phyloP scores from a whole-genome alignment of 164 flowering plant species.

The Tetrastigma voinierianum region DNA sequence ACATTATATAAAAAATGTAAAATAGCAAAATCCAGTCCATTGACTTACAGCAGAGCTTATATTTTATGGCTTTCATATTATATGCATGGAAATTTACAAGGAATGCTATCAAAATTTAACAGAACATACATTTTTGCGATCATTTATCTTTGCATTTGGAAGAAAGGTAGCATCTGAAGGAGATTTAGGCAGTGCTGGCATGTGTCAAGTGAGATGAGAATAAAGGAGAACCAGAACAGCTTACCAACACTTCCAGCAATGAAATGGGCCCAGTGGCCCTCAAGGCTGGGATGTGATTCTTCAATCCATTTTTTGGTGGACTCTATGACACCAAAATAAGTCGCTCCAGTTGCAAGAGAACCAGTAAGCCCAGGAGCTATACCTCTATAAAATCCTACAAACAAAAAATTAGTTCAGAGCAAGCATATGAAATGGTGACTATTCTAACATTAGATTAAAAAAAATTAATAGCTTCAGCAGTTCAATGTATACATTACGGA shows the following conservation, averaged over 20 bases:
- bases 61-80: too few relatives aligned
- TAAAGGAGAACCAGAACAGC: constrained; percentile 1
- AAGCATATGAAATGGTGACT: background rate
- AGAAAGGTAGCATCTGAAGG: too few relatives aligned
- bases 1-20: too few relatives aligned
- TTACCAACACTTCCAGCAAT: constrained; percentile 91
- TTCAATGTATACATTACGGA: background rate
- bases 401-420: constrained; percentile 5
- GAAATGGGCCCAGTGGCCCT: constrained; percentile 94
- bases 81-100: too few relatives aligned
- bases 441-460: background rate
- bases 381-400: constrained; percentile 87
- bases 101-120: too few relatives aligned
- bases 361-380: constrained; percentile 81
- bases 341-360: constrained; percentile 96
- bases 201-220: background rate
- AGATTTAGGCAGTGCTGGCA: too few relatives aligned
- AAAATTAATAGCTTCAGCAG: background rate
- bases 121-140: too few relatives aligned
- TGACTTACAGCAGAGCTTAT: too few relatives aligned
- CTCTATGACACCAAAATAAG: constrained; percentile 93
- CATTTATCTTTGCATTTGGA: too few relatives aligned
- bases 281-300: constrained; percentile 76
- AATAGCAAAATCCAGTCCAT: too few relatives aligned
- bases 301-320: constrained; percentile 91